phyloP scores from a whole-genome alignment of 345 rosid genomes.

The Excoecaria cochinchinensis region DNA sequence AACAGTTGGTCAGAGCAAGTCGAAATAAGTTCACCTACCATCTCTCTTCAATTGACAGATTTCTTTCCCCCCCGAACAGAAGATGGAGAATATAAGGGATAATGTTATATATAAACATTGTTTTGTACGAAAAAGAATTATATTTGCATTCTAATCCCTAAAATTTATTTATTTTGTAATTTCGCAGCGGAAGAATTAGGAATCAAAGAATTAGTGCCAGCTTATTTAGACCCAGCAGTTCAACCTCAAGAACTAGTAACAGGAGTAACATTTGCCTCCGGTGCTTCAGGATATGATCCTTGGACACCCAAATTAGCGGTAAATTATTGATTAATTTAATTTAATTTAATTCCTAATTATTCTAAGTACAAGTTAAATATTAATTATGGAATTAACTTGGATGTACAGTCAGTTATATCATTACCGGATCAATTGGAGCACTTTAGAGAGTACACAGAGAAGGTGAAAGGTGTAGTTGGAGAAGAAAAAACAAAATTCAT shows the following conservation, averaged over 20 bases:
- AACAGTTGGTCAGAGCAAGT: too few species aligned
- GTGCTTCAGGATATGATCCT: slow-evolving; percentile 63
- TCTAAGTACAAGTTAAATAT: background rate
- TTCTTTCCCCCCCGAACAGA: too few species aligned
- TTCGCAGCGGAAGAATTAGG: slow-evolving; percentile 57
- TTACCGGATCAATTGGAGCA: slow-evolving; percentile 38
- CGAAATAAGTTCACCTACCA: too few species aligned
- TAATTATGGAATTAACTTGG: background rate
- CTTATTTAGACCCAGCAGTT: slow-evolving; percentile 52
- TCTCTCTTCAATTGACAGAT: too few species aligned
- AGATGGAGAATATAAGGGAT: too few species aligned
- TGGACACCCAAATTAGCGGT: slow-evolving; percentile 44
- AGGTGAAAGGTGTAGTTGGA: slow-evolving; percentile 40
- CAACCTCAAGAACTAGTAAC: slow-evolving; percentile 48
- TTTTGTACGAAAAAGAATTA: background rate
- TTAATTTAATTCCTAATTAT: background rate
- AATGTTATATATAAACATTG: background rate
- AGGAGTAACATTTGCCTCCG: slow-evolving; percentile 70
- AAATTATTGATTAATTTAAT: background rate
- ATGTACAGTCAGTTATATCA: slow-evolving; percentile 38
- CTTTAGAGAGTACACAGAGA: slow-evolving; percentile 42
- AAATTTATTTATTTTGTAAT: background rate
- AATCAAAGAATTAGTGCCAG: slow-evolving; percentile 48
- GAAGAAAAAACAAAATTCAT: slow-evolving; percentile 32
- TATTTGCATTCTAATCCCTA: too few species aligned